These are phyloP conservation scores for Trichoderma aggressivum DNA, from an alignment of 2,329 filamentous ascomycete genomes.

Conservation along the genomic window DNA sequence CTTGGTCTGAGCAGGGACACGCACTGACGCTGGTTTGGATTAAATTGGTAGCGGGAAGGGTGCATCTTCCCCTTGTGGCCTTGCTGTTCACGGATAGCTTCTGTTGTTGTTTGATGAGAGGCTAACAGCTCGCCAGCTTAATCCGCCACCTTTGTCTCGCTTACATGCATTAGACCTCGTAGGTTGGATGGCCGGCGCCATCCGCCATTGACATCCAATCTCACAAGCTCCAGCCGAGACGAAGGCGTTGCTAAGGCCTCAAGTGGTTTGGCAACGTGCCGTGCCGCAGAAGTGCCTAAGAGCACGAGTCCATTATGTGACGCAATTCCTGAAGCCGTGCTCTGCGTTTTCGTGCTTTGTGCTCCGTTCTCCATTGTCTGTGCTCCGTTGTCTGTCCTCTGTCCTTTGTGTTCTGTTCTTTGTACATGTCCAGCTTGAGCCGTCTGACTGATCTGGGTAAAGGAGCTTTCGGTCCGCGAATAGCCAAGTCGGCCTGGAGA, in stretches of 20 bases:
- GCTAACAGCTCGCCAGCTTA: neutral
- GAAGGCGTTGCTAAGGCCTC: neutral
- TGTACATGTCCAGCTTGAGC: neutral
- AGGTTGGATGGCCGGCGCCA: neutral
- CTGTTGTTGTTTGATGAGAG: neutral
- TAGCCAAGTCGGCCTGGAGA: neutral
- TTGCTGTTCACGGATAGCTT: neutral
- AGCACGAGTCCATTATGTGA: too few species aligned
- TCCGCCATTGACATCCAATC: neutral
- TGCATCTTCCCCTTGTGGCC: neutral
- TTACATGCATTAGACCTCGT: conserved; percentile 3
- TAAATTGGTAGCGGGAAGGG: neutral
- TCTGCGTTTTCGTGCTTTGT: neutral
- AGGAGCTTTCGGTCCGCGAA: neutral
- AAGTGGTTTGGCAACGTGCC: neutral
- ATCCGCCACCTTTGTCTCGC: neutral
- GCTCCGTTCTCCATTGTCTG: neutral
- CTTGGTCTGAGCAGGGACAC: neutral
- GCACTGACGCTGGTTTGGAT: neutral
- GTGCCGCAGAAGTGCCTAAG: neutral
- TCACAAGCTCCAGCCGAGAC: neutral
- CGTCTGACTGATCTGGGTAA: neutral
- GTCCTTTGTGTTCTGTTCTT: neutral
- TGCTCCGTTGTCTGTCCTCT: neutral
- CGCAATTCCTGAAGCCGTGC: neutral